A percentile compares a stretch with the other conserved stretches of the same genome.
These are phyloP conservation scores for Thielaviopsis punctulata DNA, from an alignment of 2,329 filamentous ascomycete genomes.

Conservation along the genomic window DNA sequence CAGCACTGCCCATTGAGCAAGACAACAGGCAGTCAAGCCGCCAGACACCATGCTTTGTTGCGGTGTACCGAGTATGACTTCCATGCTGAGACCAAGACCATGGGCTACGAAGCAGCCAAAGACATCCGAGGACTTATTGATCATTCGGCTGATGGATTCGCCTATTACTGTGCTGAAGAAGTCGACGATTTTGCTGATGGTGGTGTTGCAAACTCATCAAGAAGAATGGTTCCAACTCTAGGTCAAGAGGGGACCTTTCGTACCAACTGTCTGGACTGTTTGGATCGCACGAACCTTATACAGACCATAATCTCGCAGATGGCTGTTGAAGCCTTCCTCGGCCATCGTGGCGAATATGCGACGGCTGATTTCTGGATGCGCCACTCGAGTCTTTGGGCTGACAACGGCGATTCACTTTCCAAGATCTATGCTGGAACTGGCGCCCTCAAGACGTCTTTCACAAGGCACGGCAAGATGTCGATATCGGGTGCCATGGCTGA, in stretches of 20 bases:
- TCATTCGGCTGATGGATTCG: constrained; percentile 67
- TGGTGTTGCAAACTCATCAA: constrained; percentile 17
- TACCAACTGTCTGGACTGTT: constrained; percentile 89
- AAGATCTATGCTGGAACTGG: constrained; percentile 95
- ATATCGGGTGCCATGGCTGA: constrained; percentile 87
- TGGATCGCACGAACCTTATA: constrained; percentile 89
- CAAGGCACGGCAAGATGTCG: constrained; percentile 87
- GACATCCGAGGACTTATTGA: constrained; percentile 67
- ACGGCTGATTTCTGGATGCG: constrained; percentile 75
- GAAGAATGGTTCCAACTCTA: constrained; percentile 49
- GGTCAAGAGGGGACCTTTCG: constrained; percentile 93
- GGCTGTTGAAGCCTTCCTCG: constrained; percentile 72
- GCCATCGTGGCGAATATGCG: constrained; percentile 51
- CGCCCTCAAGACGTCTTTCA: constrained; percentile 89
- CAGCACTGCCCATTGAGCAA: constrained; percentile 54
- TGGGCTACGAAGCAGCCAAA: constrained; percentile 79
- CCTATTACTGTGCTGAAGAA: constrained; percentile 76
- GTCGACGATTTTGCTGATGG: constrained; percentile 33
- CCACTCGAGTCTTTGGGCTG: constrained; percentile 88
- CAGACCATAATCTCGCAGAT: constrained; percentile 92
- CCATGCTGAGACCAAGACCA: constrained; percentile 77
- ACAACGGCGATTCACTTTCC: constrained; percentile 86
- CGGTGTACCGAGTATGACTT: constrained; percentile 86
- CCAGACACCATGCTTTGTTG: constrained; percentile 54
- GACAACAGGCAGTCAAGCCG: constrained; percentile 17